Evolutionary conservation across 2,329 filamentous ascomycete species (phyloP), one percentile per base, ranked within the genome.

Genomic region (Ascomycota sp.): DNA sequence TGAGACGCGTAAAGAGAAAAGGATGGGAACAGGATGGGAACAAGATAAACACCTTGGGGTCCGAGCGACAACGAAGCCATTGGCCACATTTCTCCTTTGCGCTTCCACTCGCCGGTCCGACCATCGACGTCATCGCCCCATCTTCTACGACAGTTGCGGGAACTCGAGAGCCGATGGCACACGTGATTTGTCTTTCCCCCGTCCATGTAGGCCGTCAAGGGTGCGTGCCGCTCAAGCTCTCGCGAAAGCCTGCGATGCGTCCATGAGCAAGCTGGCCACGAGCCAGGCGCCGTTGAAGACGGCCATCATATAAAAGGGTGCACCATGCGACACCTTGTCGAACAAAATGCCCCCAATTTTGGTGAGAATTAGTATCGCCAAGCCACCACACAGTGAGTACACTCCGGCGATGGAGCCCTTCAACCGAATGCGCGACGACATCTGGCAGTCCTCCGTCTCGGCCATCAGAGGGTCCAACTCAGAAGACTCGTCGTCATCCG

Each of bases 331-430:
- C 31, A 73, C 57, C 13, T 52, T 61, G 49, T 98, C 89, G 44
- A 95, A 98, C 28, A 94, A 53, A 23, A 71, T 69, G 0, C 89
- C 89, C 9, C 89, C 89, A 4, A 89, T 51, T 53, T 98, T 98
- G 0, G 89, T 95, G 11, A 98, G 63, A 5, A 95, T 53, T 32
- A 98, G 51, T 30, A 98, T 98, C 0, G 85, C 89, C 1, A 73
- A 77, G 10, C 86, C 89, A 8, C 89, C 89, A 32, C 77, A 83
- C 37, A 93, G 69, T 31, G 80, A 91, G 52, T 98, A 98, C 1
- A 94, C 75, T 2, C 89, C 89, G 1, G 89, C 86, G 39, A 98
- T 89, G 10, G 81, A 86, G 9, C 89, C 89, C 55, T 95, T 95
- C 31, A 95, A 65, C 20, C 61, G 55, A 23, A 70, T 61, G 10